Evolutionary conservation across 164 flowering plant genomes (phyloP), one percentile per base, ranked within the genome.

Genomic region (Santalum album): DNA sequence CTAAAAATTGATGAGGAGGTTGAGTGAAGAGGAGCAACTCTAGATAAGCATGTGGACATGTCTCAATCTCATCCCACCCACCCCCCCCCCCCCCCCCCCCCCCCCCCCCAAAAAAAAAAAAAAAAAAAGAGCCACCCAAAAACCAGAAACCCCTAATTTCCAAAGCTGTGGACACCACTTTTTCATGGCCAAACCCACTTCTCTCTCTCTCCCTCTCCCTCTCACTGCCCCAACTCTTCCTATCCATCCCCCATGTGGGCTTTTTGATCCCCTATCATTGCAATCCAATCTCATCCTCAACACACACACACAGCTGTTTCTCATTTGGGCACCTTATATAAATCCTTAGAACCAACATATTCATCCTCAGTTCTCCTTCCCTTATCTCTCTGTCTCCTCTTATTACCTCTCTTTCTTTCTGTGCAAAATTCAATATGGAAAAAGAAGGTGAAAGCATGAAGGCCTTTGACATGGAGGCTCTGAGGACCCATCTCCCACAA

Each of bases 391-490:
- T 32, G 10, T 6, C 36, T 32, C 36, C 42, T 38, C 42, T 38
- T 16, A 5, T 15, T 36, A 7, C 25, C 44, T 25, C 35, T 38
- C 47, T 56, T 49, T 56, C 53, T 58, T 51, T 56, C 51, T 38
- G 32, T 29, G 6, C 1, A 22, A 6, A 9, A 60, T 22, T 22
- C 11, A 29, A 56, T 2, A 68, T 70, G 78, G 78, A 69, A 24
- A 62, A 66, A n/a, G 62, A 59, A 63, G 20, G n/a, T 16, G 69
- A 65, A 15, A 55, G 32, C 38, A 27, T 25, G 50, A 58, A 6
- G 23, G 27, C 56, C 10, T 79, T 80, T 36, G 72, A 83, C 70
- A 74, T 76, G 83, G 66, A 56, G 23, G 49, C 70, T 0, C 49
- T 80, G 11, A 27, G 59, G 43, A 54, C 53, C 36, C 72, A 61